Evolutionary conservation across 352 stramenopile species (phyloP).

Genomic region (Phytophthora tubulina): DNA sequence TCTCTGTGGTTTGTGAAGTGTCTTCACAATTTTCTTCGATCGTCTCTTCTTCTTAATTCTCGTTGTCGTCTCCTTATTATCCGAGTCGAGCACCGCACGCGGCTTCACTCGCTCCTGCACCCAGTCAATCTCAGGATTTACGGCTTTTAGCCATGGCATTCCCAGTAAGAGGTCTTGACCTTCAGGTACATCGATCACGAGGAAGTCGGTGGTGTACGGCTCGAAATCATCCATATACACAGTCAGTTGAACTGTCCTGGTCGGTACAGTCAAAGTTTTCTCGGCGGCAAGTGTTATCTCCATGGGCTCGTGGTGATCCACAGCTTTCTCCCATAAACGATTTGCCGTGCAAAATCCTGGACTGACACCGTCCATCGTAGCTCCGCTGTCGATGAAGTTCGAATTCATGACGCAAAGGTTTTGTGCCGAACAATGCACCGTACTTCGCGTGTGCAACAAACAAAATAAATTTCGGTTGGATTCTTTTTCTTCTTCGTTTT

Average conservation of each 20-base stretch:
- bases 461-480: not conserved
- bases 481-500: slow-evolving; percentile 9
- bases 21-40: no score
- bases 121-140: no score
- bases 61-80: no score
- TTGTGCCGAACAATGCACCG: not conserved
- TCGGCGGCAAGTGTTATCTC: slow-evolving; percentile 16
- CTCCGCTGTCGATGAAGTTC: slow-evolving; percentile 29
- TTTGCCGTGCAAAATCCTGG: slow-evolving; percentile 15
- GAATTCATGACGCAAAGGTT: slow-evolving; percentile 24
- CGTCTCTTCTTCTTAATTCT: no score
- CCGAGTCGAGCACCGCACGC: no score
- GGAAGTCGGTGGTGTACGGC: no score
- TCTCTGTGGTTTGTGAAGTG: no score
- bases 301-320: not conserved
- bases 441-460: slow-evolving; percentile 25
- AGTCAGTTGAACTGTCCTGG: slow-evolving; percentile 9
- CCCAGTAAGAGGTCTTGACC: no score
- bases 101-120: no score
- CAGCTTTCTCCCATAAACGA: slow-evolving; percentile 4
- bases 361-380: slow-evolving; percentile 22
- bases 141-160: no score
- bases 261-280: slow-evolving; percentile 12
- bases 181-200: no score
- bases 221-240: no score